A percentile compares a stretch with the other conserved stretches of the same genome.
Evolutionary conservation across 1,139 yeast genomes (phyloP).

Genomic region (Kodamaea alishanica): DNA sequence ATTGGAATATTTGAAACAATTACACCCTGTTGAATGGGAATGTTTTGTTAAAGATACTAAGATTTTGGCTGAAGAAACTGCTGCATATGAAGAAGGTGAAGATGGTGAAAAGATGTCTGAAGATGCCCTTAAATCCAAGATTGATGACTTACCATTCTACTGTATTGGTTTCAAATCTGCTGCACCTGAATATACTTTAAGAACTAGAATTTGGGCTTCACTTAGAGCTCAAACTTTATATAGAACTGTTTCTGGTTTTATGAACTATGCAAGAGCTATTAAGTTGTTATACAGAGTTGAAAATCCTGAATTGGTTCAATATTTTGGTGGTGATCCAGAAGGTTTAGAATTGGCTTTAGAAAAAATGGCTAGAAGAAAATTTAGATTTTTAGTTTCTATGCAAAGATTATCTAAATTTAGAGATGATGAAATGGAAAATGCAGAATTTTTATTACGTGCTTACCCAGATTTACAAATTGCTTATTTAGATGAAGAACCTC

Average conservation of each 20-base stretch:
- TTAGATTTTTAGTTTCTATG: conserved; percentile 96
- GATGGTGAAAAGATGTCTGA: conserved; percentile 61
- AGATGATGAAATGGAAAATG: conserved; percentile 96
- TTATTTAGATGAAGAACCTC: conserved; percentile 91
- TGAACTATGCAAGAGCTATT: conserved; percentile 98
- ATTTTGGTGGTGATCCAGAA: conserved; percentile 98
- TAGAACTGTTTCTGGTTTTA: conserved; percentile 98
- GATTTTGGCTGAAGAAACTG: conserved; percentile 96
- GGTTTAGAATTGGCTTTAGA: conserved; percentile 92
- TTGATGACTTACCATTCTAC: conserved; percentile 96
- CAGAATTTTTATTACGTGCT: conserved; percentile 96
- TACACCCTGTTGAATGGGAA: conserved; percentile 99
- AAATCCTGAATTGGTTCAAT: conserved; percentile 97
- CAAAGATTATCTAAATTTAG: conserved; percentile 96
- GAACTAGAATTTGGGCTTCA: conserved; percentile 99
- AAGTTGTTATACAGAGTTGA: conserved; percentile 96
- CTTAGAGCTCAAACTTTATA: conserved; percentile 96
- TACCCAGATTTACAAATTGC: conserved; percentile 98
- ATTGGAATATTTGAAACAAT: conserved; percentile 92
- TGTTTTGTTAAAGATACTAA: conserved; percentile 98
- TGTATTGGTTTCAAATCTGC: conserved; percentile 99
- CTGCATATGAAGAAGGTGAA: conserved; percentile 74
- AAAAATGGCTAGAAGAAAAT: conserved; percentile 99
- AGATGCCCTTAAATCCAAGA: conserved; percentile 79
- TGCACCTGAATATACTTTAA: conserved; percentile 96